Evolutionary conservation across 139 green algal species (phyloP), one percentile per base, ranked within the genome.

Genomic region (Ettlia oleoabundans): DNA sequence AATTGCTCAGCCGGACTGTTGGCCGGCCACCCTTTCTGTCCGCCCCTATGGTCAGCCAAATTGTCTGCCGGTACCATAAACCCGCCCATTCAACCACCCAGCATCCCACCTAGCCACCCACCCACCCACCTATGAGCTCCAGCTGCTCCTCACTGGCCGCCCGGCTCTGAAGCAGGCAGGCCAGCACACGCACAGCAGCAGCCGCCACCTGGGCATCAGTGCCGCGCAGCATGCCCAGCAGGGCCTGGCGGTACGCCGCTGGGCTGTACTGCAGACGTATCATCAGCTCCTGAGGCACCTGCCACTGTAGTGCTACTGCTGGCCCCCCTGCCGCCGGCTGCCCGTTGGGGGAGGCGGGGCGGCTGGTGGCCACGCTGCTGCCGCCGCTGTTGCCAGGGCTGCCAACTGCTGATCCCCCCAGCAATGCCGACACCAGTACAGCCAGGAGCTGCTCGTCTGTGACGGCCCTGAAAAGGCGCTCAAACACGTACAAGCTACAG

Each of bases 391-490:
- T 43, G 42, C 9, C 47, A n/a, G 4, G 9, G 42, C 30, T 74
- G 35, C 58, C 70, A 3, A 68, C 37, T n/a, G 47, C 51, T 8
- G 41, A 40, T 37, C 72, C 88, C 30, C 76, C 87, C 65, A 93
- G 79, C 51, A 93, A 86, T 13, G 86, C 86, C 13, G 89, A 73
- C 32, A 89, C 77, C 28, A 94, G 65, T 42, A 91, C 83, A 70
- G 85, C 76, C 43, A 92, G 75, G 32, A 95, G 76, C 8, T 82
- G 78, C 15, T 41, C 37, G 76, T 94, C 85, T 0, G 72, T 84
- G n/a, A 97, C 68, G 7, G 93, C 79, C 6, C 85, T 64, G 52
- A 98, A 91, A 15, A 97, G 52, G 0, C 93, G 91, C 88, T 98
- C 95, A 43, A 96, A 70, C 3, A 94, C 82, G 72, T 92, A 95